phyloP scores from a whole-genome alignment of 768 basidiomycete genomes.

The Coprinopsis sp. region DNA sequence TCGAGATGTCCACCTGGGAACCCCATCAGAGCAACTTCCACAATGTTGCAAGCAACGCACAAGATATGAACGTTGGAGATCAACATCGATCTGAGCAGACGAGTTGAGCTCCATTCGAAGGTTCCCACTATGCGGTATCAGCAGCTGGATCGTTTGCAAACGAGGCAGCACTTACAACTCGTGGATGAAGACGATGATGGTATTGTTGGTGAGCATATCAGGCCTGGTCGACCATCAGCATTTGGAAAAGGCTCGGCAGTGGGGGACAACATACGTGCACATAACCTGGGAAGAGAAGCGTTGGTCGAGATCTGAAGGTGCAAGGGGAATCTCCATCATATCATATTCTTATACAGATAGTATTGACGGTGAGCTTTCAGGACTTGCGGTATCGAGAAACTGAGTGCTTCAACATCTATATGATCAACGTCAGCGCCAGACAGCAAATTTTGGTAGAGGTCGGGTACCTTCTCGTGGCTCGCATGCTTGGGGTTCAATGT shows the following conservation, averaged over 20 bases:
- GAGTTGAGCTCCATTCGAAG: constrained; percentile 80
- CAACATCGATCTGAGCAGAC: constrained; percentile 63
- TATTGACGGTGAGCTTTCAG: constrained; percentile 88
- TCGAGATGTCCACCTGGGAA: constrained; percentile 77
- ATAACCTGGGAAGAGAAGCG: constrained; percentile 80
- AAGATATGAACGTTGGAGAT: constrained; percentile 79
- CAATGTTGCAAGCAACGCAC: constrained; percentile 35
- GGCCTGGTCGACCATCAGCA: constrained; percentile 38
- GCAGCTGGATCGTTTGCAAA: not conserved
- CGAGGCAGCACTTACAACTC: constrained; percentile 69
- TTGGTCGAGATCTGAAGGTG: constrained; percentile 58
- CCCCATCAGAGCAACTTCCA: constrained; percentile 1
- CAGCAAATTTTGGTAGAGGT: not conserved
- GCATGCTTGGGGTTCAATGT: constrained; percentile 72
- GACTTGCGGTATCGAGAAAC: constrained; percentile 77
- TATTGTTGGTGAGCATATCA: constrained; percentile 73
- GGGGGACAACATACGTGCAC: constrained; percentile 65
- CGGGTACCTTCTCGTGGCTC: constrained; percentile 73
- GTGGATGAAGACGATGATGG: constrained; percentile 84
- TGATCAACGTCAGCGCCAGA: constrained; percentile 4
- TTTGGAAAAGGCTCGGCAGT: constrained; percentile 1
- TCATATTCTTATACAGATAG: constrained; percentile 69
- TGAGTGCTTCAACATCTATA: constrained; percentile 56
- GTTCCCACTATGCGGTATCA: constrained; percentile 65
- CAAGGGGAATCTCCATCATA: constrained; percentile 79